These are phyloP conservation scores for Candida endomychidarum DNA, from an alignment of 805 yeast species.

Conservation along the genomic window DNA sequence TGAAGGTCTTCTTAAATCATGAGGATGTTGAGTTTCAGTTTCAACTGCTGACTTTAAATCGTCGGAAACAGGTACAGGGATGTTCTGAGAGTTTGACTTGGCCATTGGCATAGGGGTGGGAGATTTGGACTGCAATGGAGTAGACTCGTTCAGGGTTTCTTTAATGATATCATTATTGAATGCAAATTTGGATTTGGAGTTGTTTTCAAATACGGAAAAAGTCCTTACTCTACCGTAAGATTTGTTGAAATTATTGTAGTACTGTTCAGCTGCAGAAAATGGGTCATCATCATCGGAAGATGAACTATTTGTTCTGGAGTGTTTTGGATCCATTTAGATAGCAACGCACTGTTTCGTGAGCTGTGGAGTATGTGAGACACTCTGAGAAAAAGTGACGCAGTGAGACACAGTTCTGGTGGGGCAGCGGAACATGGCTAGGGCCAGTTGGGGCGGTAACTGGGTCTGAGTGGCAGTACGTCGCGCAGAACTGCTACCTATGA, in stretches of 20 bases:
- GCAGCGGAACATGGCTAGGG: no score
- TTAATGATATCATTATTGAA: conserved; percentile 9
- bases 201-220: conserved; percentile 40
- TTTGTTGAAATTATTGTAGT: conserved; percentile 46
- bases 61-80: conserved; percentile 11
- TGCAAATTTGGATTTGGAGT: conserved; percentile 8
- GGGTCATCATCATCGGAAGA: conserved; percentile 63
- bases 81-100: not conserved
- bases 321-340: conserved; percentile 11
- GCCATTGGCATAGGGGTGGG: conserved; percentile 7
- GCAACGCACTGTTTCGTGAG: not conserved
- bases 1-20: conserved; percentile 20
- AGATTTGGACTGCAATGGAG: conserved; percentile 12
- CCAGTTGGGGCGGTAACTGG: no score
- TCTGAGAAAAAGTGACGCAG: no score
- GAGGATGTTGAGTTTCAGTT: not conserved
- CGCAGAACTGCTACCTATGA: no score
- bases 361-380: no score
- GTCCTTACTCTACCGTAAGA: conserved; percentile 58
- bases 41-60: conserved; percentile 1
- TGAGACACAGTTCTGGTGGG: no score
- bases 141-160: conserved; percentile 11
- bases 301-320: conserved; percentile 34
- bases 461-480: no score
- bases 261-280: conserved; percentile 63